Base-by-base conservation (phyloP, 345 rosid genomes). In the Heritiera fomes region DNA sequence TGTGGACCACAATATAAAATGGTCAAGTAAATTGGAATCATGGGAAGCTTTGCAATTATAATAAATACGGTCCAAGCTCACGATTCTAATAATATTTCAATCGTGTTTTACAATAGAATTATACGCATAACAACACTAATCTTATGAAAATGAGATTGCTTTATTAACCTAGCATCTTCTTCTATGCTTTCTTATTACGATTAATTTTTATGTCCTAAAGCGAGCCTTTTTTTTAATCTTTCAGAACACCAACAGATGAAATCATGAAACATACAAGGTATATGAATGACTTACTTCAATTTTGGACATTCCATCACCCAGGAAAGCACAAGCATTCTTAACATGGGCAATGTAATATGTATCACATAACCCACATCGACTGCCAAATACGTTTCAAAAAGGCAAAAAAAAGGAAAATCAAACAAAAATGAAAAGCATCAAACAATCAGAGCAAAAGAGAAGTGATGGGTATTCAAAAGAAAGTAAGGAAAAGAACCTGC, bases 271-370 rank as follows among this genome's bases (percentile, higher is more conserved):
- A 45, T 12, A 76, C 34, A 34, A 49, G 40, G 50, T 17, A 77
- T 18, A 41, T 3, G 10, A 15, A 75, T 20, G 55, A 73, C 84
- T 89, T 72, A 93, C 99, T 86, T 95, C 99, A 78, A 95, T 91
- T 85, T 80, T 92, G 66, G 99, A 91, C 98, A 95, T 95, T 77
- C 98, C 98, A 84, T 92, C 98, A 67, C 97, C 99, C 20, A 93
- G 89, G 86, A 95, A 95, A 65, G 99, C 99, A 81, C 98, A 95
- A 45, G 98, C 95, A 75, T 90, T 85, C 86, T 91, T 93, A 75
- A 95, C 98, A 87, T 95, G 98, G 58, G 98, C 95, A 71, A 95
- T 83, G 87, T 95, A 95, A 76, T 95, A 93, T 10, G 98, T 90
- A 82, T 95, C 98, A 64, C 98, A 95, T 80, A 95, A 79, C 75